These are phyloP conservation scores for Kwoniella newhampshirensis DNA, from an alignment of 768 basidiomycete genomes.

Conservation along the genomic window DNA sequence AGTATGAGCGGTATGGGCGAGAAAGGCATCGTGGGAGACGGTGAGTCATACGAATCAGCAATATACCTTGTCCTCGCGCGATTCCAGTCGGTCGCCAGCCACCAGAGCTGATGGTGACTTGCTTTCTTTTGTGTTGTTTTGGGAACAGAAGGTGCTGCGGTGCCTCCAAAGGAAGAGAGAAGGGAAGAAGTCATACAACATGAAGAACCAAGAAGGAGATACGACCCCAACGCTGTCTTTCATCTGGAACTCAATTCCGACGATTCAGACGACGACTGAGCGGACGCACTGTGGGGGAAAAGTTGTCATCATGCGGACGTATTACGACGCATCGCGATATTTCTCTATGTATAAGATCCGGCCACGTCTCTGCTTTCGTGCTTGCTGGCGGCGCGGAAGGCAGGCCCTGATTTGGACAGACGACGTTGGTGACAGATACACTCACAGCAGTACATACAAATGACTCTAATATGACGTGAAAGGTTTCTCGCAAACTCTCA, in stretches of 20 bases:
- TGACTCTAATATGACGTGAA: too few relatives aligned
- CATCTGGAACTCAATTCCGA: constrained; percentile 46
- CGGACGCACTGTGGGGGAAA: too few relatives aligned
- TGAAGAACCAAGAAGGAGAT: constrained; percentile 33
- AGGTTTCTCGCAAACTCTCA: too few relatives aligned
- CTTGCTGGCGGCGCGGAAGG: too few relatives aligned
- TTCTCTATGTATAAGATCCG: too few relatives aligned
- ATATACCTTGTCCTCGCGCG: not conserved
- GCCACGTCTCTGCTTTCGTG: too few relatives aligned
- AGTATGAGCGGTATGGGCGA: constrained; percentile 45
- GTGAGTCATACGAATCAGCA: constrained; percentile 18
- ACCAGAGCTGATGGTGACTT: not conserved
- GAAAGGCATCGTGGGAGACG: constrained; percentile 32
- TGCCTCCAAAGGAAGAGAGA: not conserved
- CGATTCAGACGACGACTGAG: constrained; percentile 38
- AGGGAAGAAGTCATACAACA: constrained; percentile 16
- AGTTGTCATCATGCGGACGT: too few relatives aligned
- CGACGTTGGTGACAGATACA: too few relatives aligned
- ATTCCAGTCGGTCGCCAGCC: not conserved
- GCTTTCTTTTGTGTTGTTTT: not conserved
- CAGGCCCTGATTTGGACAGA: too few relatives aligned
- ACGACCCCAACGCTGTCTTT: constrained; percentile 39
- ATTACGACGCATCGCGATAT: too few relatives aligned
- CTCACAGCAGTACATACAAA: too few relatives aligned
- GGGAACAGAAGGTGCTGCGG: too few relatives aligned